A percentile compares a stretch with the other conserved stretches of the same genome.
Conservation (phyloP, 805 yeast genomes). For the Candida broadrunensis region DNA sequence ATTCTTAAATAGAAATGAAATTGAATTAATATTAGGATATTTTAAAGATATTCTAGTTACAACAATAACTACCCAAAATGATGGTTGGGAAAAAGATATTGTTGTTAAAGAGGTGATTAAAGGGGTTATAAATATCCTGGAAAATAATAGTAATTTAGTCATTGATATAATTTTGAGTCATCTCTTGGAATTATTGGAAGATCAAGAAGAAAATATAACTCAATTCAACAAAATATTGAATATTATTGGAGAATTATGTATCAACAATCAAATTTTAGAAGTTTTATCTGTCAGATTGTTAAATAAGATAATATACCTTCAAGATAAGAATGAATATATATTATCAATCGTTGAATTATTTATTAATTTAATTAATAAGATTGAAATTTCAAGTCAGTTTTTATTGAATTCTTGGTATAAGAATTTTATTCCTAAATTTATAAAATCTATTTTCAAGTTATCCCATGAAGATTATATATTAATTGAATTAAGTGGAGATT, state of each 20-base stretch:
- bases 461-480: constrained; percentile 15
- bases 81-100: constrained; percentile 27
- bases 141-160: constrained; percentile 24
- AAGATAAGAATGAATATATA: not conserved
- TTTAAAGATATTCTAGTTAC: constrained; percentile 53
- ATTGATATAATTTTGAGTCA: constrained; percentile 52
- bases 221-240: constrained; percentile 14
- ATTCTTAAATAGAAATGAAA: constrained; percentile 53
- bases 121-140: constrained; percentile 47
- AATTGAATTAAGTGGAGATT: constrained; percentile 38
- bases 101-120: constrained; percentile 52
- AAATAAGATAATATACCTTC: constrained; percentile 22
- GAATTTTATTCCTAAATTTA: constrained; percentile 40
- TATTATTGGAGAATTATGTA: constrained; percentile 29
- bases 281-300: constrained; percentile 41
- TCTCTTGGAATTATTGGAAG: constrained; percentile 41
- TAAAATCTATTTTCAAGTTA: constrained; percentile 10
- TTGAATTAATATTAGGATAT: constrained; percentile 60
- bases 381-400: constrained; percentile 29
- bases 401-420: constrained; percentile 42
- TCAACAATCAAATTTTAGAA: constrained; percentile 43
- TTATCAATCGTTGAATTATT: constrained; percentile 18
- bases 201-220: not conserved
- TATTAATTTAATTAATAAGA: constrained; percentile 22
- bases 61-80: constrained; percentile 35